These are phyloP conservation scores for Termitomyces sp. DNA, from an alignment of 768 basidiomycete species.

Conservation along the genomic window DNA sequence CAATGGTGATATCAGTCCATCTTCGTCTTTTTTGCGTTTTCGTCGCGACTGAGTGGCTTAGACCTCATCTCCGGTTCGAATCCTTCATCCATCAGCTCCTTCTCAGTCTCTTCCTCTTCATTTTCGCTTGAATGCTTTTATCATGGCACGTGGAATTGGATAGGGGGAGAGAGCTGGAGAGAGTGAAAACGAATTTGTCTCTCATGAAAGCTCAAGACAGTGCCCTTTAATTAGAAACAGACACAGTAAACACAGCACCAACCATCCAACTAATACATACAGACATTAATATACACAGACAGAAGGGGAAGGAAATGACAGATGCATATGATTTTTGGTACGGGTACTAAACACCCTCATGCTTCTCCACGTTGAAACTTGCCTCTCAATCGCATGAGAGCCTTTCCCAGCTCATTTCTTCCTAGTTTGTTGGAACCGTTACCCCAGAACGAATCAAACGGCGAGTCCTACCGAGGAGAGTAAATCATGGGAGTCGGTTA, in stretches of 20 bases:
- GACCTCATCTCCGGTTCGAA: constrained; percentile 11
- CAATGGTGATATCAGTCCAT: too few species aligned
- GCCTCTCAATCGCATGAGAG: constrained; percentile 54
- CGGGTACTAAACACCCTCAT: neutral
- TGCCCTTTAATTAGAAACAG: neutral
- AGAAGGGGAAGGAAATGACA: neutral
- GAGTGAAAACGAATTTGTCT: neutral
- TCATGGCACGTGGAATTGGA: neutral
- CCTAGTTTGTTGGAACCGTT: constrained; percentile 57
- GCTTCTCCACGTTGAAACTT: constrained; percentile 33
- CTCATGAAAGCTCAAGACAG: neutral
- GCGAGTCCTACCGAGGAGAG: constrained; percentile 46
- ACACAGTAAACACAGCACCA: too few species aligned
- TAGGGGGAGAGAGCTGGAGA: too few species aligned
- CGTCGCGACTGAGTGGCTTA: constrained; percentile 2
- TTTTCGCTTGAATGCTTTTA: constrained; percentile 8
- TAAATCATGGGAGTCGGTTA: neutral
- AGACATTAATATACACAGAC: too few species aligned
- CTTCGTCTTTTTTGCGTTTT: constrained; percentile 8
- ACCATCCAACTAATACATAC: too few species aligned
- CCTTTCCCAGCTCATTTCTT: constrained; percentile 70
- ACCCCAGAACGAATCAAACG: constrained; percentile 73
- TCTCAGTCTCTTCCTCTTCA: constrained; percentile 10
- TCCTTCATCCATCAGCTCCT: constrained; percentile 11
- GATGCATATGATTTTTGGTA: neutral